phyloP scores from a whole-genome alignment of 2,329 filamentous ascomycete species.

The Drechslerella stenobrocha region DNA sequence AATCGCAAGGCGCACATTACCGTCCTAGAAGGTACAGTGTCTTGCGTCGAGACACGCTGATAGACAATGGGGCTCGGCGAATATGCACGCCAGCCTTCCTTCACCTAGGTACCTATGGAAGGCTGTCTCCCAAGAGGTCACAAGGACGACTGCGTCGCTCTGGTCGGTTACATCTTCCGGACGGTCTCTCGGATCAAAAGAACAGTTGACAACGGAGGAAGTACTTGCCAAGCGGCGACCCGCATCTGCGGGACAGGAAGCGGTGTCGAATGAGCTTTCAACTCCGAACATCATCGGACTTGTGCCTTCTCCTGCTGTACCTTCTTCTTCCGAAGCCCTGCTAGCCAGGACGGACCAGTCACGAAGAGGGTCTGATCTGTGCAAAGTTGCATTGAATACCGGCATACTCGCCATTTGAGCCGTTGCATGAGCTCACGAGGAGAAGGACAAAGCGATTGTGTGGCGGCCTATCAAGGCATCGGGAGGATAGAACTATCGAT shows the following conservation, averaged over 20 bases:
- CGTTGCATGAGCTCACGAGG: background rate
- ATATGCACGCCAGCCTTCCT: too few relatives aligned
- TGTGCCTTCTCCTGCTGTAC: background rate
- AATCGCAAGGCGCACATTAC: too few relatives aligned
- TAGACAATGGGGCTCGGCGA: background rate
- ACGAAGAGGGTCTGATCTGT: background rate
- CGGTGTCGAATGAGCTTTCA: background rate
- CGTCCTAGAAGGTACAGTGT: constrained; percentile 4
- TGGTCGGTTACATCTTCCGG: too few relatives aligned
- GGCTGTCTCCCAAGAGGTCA: too few relatives aligned
- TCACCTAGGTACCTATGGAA: too few relatives aligned
- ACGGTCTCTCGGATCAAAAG: background rate
- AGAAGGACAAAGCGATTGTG: background rate
- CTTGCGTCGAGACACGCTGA: background rate
- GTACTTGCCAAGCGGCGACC: background rate
- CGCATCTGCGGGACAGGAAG: background rate
- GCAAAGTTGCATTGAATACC: constrained; percentile 1
- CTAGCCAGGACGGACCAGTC: background rate
- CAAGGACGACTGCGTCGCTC: too few relatives aligned
- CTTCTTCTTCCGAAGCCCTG: background rate
- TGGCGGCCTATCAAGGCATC: background rate
- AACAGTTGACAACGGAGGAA: background rate
- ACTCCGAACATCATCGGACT: background rate
- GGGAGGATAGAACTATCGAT: background rate
- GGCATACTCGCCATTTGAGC: background rate